Base-by-base conservation (phyloP, 2,329 filamentous ascomycete species). In the Phoma sp. region DNA sequence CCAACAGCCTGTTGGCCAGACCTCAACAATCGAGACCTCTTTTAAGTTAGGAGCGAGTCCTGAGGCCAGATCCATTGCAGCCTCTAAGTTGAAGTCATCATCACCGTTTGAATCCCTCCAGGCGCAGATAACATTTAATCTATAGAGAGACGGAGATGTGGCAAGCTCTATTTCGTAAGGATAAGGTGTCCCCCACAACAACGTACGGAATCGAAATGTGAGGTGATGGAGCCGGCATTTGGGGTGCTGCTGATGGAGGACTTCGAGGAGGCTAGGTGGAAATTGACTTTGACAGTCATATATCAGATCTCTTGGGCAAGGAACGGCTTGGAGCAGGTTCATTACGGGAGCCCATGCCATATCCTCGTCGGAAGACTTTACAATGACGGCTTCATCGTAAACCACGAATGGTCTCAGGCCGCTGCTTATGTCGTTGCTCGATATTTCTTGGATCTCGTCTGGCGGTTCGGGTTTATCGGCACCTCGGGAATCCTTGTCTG, bases 161-260 rank as follows among this genome's bases (percentile, higher is more conserved):
- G 63, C 63, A 49, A 67, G 56, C 36, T 61, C 56, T 58, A 65
- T 64, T 51, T 67, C 63, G 41, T 64, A 65, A 25, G 59, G 55
- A 56, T 64, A 58, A 45, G 58, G 63, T 13, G 51, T 43, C 21
- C 51, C 63, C 63, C 60, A 63, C 17, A 64, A 35, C 21, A 67
- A 54, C 24, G 59, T 63, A 22, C 60, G 61, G 43, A 65, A 64
- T 17, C 51, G 47, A 24, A 66, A 66, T 24, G 61, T 58, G 32
- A 58, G 60, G 49, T 66, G 62, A 36, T 66, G 60, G 41, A 64
- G 55, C 47, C 60, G 52, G 35, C 62, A 66, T 31, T 32, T 41
- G 51, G 61, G 62, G 52, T 61, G 51, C 44, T 55, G 51, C 48
- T 55, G 40, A 21, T 55, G 58, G 27, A 65, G 57, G 10, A 31